Evolutionary conservation across 345 rosid species (phyloP).

Genomic region (Brassica nigra): DNA sequence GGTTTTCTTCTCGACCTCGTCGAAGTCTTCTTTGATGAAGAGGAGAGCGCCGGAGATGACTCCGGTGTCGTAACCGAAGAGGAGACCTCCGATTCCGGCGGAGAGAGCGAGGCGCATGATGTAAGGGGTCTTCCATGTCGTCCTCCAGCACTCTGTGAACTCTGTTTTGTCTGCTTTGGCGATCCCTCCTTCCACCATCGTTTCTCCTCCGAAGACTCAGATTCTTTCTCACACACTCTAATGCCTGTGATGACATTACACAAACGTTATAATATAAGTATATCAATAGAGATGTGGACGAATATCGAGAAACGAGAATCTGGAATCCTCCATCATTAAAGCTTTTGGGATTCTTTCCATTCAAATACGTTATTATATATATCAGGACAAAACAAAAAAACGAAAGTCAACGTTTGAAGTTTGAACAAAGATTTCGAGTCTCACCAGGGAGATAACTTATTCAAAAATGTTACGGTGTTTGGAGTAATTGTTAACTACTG

Average conservation of each 20-base stretch:
- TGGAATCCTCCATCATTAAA: neutral
- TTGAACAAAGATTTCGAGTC: neutral
- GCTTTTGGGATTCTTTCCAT: neutral
- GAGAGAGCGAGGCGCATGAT: conserved; percentile 82
- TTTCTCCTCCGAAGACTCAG: neutral
- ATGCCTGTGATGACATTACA: neutral
- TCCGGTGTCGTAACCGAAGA: conserved; percentile 97
- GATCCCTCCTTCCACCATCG: conserved; percentile 80
- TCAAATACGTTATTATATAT: neutral
- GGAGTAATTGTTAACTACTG: neutral
- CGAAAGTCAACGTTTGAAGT: neutral
- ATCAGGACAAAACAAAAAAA: neutral
- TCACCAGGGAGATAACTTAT: neutral
- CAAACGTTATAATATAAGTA: neutral
- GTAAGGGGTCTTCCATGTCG: conserved; percentile 70
- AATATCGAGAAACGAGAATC: neutral
- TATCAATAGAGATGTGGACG: neutral
- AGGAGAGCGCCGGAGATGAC: conserved; percentile 93
- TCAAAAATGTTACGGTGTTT: neutral
- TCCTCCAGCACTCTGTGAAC: conserved; percentile 78
- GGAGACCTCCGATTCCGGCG: conserved; percentile 93
- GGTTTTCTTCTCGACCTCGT: conserved; percentile 61
- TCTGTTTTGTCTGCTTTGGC: conserved; percentile 61
- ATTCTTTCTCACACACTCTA: neutral
- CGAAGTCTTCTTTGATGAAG: conserved; percentile 73